Evolutionary conservation across 1,284 basidiomycete genomes (phyloP), one percentile per base, ranked within the genome.

Genomic region (Volvariella surrecta): DNA sequence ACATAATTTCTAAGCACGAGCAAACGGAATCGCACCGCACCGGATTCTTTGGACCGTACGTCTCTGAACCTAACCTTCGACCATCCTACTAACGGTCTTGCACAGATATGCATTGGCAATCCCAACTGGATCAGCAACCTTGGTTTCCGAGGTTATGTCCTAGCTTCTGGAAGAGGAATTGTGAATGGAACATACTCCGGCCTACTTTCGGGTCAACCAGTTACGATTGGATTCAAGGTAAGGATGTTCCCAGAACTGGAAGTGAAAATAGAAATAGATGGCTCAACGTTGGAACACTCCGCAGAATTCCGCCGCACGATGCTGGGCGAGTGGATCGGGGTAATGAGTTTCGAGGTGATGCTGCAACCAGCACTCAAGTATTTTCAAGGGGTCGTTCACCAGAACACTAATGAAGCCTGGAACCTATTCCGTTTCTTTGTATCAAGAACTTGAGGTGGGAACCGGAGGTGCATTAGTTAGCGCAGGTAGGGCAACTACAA

Each of bases 321-420:
- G 72, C 50, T 73, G 70, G 70, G 53, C 60, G 7, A 50, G 59
- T 17, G 67, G 55, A 13, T 64, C 61, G 19, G 63, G 63, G 67
- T 68, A 34, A 30, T 19, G 41, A 4, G 16, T 28, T 35, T 30
- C 28, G 13, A 28, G 10, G 15, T 17, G n/a, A 31, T 7, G 17
- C 20, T 16, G 43, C 17, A 32, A 21, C 35, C 45, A 22, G 31
- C 28, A 20, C 40, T 19, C 18, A 22, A 24, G 31, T 28, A 37
- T 7, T 32, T 44, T 9, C 45, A 67, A 64, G 39, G 68, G 67
- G 30, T 57, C 60, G 22, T 73, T 68, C 57, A 64, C 61, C 6
- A 62, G 66, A 22, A 64, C 64, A n/a, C 50, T 59, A 45, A 68
- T 73, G 62, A 72, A 70, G 45, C 70, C 71, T n/a, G 71, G 71